Evolutionary conservation across 2,329 filamentous ascomycete genomes (phyloP), one percentile per base, ranked within the genome.

Genomic region (Capronia coronata): DNA sequence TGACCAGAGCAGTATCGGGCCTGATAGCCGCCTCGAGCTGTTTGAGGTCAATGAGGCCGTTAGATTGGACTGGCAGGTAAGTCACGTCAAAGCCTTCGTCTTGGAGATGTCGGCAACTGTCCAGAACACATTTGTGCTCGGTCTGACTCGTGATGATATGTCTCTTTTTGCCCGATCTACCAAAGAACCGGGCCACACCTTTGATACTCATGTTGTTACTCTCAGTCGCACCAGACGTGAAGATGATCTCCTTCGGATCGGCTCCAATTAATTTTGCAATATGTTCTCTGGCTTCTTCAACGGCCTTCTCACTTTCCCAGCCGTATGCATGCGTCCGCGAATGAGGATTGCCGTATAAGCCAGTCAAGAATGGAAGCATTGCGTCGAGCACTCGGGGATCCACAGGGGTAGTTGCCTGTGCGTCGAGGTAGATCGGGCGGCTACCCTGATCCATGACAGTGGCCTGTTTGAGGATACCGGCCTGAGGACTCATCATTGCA

Each of bases 151-250:
- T 98, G 68, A 98, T 89, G 64, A 98, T 91, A 70, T 98, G 93
- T 73, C 86, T 95, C 82, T 97, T 97, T 80, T 96, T 96, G 62
- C 89, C 90, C 2, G 81, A 83, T 50, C 87, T 82, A 59, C 88
- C 89, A 67, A 96, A 96, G 72, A 98, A 98, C 56, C 91, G 80
- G 16, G 93, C 90, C 7, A 98, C 91, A 57, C 93, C 93, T 73
- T 98, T 98, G 73, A 98, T 88, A 69, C 89, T 95, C 93, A 98
- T 98, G 64, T 98, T 98, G 72, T 98, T 98, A 66, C 89, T 96
- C 74, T 98, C 93, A 0, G 93, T 98, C 13, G 93, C 93, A 48
- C 93, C 93, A 63, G 90, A 96, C 5, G 93, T 98, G 71, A 98
- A 97, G 62, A 98, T 94, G 59, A 98, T 97, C 67, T 98, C 93